Base-by-base conservation (phyloP, 345 rosid genomes). In the Passiflora organensis region DNA sequence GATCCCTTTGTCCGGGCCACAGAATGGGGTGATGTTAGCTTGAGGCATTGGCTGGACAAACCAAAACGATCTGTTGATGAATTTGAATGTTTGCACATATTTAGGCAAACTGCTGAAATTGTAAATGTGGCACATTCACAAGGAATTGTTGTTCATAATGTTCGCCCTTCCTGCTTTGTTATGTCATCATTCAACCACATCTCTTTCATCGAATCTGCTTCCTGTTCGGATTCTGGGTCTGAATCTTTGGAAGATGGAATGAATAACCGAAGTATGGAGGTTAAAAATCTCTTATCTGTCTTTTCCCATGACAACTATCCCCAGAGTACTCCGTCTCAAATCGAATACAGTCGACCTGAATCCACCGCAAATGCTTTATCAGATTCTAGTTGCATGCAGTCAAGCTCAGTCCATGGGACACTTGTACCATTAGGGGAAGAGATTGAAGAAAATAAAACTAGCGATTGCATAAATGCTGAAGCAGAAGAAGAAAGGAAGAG, bases 211-310 rank as follows among this genome's bases (percentile, higher is more conserved):
- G 95, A 93, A 58, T 89, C 99, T 42, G 91, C 94, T 52, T 89
- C 98, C 53, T 86, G 89, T 77, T 91, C 99, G 13, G 96, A 89
- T 66, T 82, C 94, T 17, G 96, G 99, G 52, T 93, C 99, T 47
- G 99, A 93, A 67, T 85, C 90, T 36, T 46, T 65, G 20, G 98
- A 91, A 67, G 95, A 82, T 66, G 84, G 80, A 64, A 65, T 60
- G 38, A 75, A 76, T 64, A 71, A 71, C 72, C 88, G 67, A 51
- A 72, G 59, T 34, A 55, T 59, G 77, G 85, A 72, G 48, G 43
- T 22, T 56, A 82, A 70, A 66, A 62, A 66, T 44, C 64, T 65
- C 38, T 59, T 76, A 25, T 66, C 73, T 48, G 36, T 73, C 41
- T 77, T 76, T 72, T 78, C 79, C 51, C 60, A 48, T 36, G 80